These are phyloP conservation scores for Leccinum ochraceum DNA, from an alignment of 768 basidiomycete species.

Conservation along the genomic window DNA sequence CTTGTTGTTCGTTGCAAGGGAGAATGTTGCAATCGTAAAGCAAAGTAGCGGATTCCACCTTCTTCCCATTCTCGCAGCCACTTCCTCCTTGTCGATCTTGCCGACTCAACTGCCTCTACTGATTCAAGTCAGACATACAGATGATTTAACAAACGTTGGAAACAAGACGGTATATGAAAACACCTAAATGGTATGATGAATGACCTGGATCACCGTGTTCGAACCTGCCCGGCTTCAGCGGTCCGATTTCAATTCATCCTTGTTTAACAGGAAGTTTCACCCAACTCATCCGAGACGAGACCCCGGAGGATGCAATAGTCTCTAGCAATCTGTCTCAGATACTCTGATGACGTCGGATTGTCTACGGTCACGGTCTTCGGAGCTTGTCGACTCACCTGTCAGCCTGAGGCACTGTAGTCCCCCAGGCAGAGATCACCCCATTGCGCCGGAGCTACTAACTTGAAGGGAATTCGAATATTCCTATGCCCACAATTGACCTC, in stretches of 20 bases:
- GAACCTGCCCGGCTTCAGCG: conserved; percentile 36
- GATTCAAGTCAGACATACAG: background rate
- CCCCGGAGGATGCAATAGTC: conserved; percentile 32
- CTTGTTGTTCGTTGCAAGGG: conserved; percentile 14
- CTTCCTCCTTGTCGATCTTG: conserved; percentile 12
- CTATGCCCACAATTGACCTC: conserved; percentile 49
- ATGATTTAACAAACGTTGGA: conserved; percentile 9
- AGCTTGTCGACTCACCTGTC: conserved; percentile 31
- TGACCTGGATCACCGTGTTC: conserved; percentile 19
- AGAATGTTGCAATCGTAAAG: conserved; percentile 12
- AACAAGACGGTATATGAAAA: conserved; percentile 33
- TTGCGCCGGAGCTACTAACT: background rate
- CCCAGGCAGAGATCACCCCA: conserved; percentile 17
- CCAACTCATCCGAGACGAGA: conserved; percentile 39
- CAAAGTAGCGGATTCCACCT: conserved; percentile 18
- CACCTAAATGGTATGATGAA: conserved; percentile 42
- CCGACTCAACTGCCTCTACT: conserved; percentile 20
- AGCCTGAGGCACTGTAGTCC: conserved; percentile 24
- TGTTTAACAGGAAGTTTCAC: conserved; percentile 51
- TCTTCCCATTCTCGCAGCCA: conserved; percentile 12
- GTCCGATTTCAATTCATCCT: conserved; percentile 38
- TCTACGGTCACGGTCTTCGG: background rate
- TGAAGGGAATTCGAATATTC: background rate
- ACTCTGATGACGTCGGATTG: background rate
- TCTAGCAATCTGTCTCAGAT: conserved; percentile 38